phyloP scores from a whole-genome alignment of 305 asterid genomes.

The Solanum chacoense region DNA sequence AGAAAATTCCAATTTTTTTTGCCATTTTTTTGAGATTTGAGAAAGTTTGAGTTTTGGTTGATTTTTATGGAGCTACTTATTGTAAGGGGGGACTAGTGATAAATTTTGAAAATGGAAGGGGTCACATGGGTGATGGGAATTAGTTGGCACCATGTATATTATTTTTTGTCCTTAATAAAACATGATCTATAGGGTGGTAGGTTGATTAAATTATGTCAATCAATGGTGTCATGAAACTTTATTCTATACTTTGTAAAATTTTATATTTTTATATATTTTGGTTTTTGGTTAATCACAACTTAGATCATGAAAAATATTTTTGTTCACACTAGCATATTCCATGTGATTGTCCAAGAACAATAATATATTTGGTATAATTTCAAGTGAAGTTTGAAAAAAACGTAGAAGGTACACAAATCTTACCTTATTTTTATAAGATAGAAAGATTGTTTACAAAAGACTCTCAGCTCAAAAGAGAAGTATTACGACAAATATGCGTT shows the following conservation, averaged over 20 bases:
- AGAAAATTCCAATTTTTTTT: conserved; percentile 14
- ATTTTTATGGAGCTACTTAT: conserved; percentile 1
- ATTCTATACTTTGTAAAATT: neutral
- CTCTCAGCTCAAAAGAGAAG: neutral
- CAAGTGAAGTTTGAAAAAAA: neutral
- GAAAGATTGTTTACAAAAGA: too few species aligned
- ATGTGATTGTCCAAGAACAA: neutral
- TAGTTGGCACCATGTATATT: conserved; percentile 13
- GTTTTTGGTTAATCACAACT: neutral
- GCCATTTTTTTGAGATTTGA: conserved; percentile 17
- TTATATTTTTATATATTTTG: neutral
- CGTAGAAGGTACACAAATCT: neutral
- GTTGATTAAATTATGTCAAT: neutral
- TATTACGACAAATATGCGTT: too few species aligned
- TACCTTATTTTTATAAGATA: neutral
- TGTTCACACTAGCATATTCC: neutral
- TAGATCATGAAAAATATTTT: neutral
- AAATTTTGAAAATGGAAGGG: neutral
- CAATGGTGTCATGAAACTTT: neutral
- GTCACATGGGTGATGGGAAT: conserved; percentile 19
- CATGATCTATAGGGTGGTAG: conserved; percentile 12
- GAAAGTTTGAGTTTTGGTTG: neutral
- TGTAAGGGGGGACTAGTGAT: neutral
- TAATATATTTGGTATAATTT: fast-evolving
- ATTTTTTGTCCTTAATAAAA: neutral